phyloP scores from a whole-genome alignment of 495 filamentous ascomycete species.

The Elasticomyces elasticus region DNA sequence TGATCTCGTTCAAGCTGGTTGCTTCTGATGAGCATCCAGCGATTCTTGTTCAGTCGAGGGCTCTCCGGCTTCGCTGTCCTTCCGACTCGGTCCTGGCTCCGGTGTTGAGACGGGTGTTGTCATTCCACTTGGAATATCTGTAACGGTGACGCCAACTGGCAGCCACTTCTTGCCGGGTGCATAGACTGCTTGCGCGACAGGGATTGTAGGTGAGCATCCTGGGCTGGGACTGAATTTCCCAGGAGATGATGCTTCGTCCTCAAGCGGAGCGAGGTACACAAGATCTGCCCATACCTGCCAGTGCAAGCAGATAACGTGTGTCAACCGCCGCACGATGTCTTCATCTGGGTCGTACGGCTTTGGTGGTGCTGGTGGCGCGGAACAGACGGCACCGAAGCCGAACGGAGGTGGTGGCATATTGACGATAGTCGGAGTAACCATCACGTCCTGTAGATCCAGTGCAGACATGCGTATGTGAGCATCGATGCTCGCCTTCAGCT shows the following conservation, averaged over 20 bases:
- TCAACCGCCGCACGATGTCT: constrained; percentile 61
- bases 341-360: constrained; percentile 45
- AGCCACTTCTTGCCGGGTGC: constrained; percentile 15
- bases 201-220: background rate
- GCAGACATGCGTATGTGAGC: constrained; percentile 24
- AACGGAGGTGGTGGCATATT: constrained; percentile 11
- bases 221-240: background rate
- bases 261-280: constrained; percentile 38
- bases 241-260: background rate
- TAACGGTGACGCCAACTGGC: constrained; percentile 11
- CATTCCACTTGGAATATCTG: constrained; percentile 7
- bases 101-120: constrained; percentile 1
- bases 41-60: background rate
- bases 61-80: background rate
- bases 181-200: constrained; percentile 16
- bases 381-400: constrained; percentile 18
- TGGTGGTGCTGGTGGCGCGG: constrained; percentile 8
- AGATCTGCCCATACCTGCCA: constrained; percentile 80
- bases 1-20: background rate
- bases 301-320: constrained; percentile 71
- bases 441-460: constrained; percentile 26
- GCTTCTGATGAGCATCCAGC: constrained; percentile 2
- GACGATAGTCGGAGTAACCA: constrained; percentile 16
- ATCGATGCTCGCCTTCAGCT: constrained; percentile 20
- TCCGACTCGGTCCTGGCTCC: background rate